phyloP scores from a whole-genome alignment of 1,284 basidiomycete genomes.

The Cutaneotrichosporon mucoides region DNA sequence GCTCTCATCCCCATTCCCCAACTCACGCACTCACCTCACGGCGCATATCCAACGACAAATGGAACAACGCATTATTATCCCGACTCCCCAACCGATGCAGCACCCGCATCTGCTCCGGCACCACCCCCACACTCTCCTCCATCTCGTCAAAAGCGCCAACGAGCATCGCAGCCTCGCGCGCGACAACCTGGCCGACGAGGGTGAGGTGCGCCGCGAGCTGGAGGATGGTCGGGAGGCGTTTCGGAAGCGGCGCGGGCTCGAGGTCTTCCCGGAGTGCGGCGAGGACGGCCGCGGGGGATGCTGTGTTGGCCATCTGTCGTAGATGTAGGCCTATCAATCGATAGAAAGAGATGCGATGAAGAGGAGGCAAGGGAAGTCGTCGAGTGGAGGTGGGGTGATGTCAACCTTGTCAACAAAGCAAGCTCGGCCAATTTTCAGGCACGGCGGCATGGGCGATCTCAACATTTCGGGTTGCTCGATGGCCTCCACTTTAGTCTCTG shows the following conservation, averaged over 20 bases:
- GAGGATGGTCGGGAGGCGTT: constrained; percentile 23
- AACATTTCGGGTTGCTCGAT: too few species aligned
- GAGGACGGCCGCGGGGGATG: constrained; percentile 9
- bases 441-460: too few species aligned
- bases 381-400: too few species aligned
- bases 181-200: constrained; percentile 25
- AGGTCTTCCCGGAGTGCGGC: constrained; percentile 19
- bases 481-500: too few species aligned
- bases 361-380: too few species aligned
- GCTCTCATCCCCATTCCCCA: too few species aligned
- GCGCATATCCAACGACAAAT: constrained; percentile 1
- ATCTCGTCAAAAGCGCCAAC: constrained; percentile 10
- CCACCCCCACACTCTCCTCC: neutral
- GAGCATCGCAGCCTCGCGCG: constrained; percentile 22
- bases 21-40: neutral
- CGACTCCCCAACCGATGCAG: neutral
- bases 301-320: neutral
- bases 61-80: neutral
- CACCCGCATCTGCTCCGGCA: neutral
- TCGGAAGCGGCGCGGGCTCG: constrained; percentile 19
- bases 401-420: too few species aligned
- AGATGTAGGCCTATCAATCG: too few species aligned
- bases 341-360: too few species aligned
- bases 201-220: constrained; percentile 33
- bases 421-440: too few species aligned